Evolutionary conservation across 345 rosid species (phyloP).

Genomic region (Aquilaria sinensis): DNA sequence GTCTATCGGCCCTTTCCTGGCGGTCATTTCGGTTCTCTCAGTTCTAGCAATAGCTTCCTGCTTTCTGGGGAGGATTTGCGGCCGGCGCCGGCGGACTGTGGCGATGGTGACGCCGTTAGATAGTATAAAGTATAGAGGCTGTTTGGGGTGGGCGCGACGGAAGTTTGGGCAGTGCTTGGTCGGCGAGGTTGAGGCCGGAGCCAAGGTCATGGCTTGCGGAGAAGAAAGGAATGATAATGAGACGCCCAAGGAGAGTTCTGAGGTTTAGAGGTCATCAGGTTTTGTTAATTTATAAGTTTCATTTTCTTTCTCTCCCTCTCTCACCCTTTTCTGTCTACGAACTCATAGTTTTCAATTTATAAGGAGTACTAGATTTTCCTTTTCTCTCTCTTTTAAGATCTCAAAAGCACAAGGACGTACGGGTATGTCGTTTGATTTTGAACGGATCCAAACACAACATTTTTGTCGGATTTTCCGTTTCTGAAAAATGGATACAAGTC

Average conservation of each 20-base stretch:
- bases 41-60: conserved; percentile 57
- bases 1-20: conserved; percentile 71
- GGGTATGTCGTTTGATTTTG: no score
- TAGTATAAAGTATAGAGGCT: conserved; percentile 29
- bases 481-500: no score
- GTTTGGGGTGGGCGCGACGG: conserved; percentile 38
- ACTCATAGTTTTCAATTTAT: no score
- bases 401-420: no score
- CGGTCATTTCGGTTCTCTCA: conserved; percentile 44
- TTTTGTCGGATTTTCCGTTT: no score
- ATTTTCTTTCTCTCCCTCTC: no score
- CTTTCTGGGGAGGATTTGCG: conserved; percentile 46
- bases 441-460: no score
- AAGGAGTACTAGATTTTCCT: no score
- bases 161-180: conserved; percentile 20
- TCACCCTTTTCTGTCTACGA: no score
- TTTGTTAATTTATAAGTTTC: not conserved
- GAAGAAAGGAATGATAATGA: conserved; percentile 11
- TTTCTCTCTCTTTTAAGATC: no score
- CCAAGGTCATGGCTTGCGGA: conserved; percentile 24
- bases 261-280: conserved; percentile 3
- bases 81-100: conserved; percentile 13
- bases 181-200: conserved; percentile 41
- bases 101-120: conserved; percentile 25
- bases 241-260: conserved; percentile 9